A percentile compares a stretch with the other conserved stretches of the same genome.
These are phyloP conservation scores for Colletotrichum sp. DNA, from an alignment of 2,329 filamentous ascomycete genomes.

Conservation along the genomic window DNA sequence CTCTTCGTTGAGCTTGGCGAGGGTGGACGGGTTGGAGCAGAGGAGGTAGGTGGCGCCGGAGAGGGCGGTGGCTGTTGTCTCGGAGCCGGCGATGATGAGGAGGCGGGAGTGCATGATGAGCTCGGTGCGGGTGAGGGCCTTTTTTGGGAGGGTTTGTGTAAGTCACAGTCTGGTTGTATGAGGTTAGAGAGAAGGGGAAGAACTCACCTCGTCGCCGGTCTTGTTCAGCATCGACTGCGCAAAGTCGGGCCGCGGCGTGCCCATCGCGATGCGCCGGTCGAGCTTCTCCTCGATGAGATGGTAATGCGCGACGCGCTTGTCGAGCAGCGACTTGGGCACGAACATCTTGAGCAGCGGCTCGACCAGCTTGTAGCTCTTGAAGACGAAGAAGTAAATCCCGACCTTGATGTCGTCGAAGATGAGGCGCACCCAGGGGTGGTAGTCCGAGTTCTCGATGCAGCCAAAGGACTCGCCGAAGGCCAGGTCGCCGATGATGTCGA, in stretches of 20 bases:
- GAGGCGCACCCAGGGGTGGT: slow-evolving; percentile 17
- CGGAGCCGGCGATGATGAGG: slow-evolving; percentile 37
- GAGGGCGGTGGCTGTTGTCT: slow-evolving; percentile 37
- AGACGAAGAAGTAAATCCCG: neutral
- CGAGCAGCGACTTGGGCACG: neutral
- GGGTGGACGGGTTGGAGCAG: slow-evolving; percentile 29
- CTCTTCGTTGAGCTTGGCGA: slow-evolving; percentile 39
- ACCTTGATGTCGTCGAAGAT: slow-evolving; percentile 24
- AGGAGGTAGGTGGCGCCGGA: slow-evolving; percentile 33
- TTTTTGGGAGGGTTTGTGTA: neutral
- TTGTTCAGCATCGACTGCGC: slow-evolving; percentile 21
- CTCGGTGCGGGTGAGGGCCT: slow-evolving; percentile 15
- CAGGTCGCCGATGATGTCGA: slow-evolving; percentile 35
- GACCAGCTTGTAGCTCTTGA: neutral
- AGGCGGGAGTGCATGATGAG: slow-evolving; percentile 22
- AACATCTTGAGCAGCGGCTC: neutral
- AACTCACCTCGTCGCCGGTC: neutral
- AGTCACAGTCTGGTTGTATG: neutral
- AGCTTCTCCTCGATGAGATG: slow-evolving; percentile 3
- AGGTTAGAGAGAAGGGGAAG: too few relatives aligned
- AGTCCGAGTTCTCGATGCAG: slow-evolving; percentile 24
- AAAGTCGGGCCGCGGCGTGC: slow-evolving; percentile 22
- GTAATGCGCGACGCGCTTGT: neutral
- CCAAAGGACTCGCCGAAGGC: slow-evolving; percentile 33
- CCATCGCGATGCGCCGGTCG: slow-evolving; percentile 7